Evolutionary conservation across 2,329 filamentous ascomycete species (phyloP).

Genomic region (Sclerotinia borealis): DNA sequence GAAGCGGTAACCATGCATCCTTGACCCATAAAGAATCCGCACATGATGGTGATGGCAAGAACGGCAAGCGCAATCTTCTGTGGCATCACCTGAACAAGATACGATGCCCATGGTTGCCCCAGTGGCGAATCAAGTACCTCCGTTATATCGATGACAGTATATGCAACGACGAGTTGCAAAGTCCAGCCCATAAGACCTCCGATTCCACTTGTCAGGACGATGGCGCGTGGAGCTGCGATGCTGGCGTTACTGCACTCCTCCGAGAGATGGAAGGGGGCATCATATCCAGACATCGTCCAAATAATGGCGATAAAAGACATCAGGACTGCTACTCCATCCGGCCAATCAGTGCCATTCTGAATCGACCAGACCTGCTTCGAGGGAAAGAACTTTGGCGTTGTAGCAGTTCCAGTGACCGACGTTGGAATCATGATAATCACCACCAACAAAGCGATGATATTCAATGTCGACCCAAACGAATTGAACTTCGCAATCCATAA

Average conservation of each 20-base stretch:
- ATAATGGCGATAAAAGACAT: conserved; percentile 69
- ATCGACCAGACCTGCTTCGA: conserved; percentile 60
- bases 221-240: conserved; percentile 63
- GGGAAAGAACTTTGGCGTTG: conserved; percentile 50
- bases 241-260: conserved; percentile 72
- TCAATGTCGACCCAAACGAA: conserved; percentile 63
- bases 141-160: conserved; percentile 58
- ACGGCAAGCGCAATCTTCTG: conserved; percentile 52
- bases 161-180: conserved; percentile 65
- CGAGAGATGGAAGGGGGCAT: conserved; percentile 64
- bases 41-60: conserved; percentile 56
- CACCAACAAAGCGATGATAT: conserved; percentile 59
- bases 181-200: conserved; percentile 67
- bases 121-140: conserved; percentile 52
- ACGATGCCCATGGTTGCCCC: conserved; percentile 62
- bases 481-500: conserved; percentile 66
- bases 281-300: conserved; percentile 64
- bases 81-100: conserved; percentile 58
- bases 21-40: conserved; percentile 64
- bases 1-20: conserved; percentile 59
- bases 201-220: conserved; percentile 60
- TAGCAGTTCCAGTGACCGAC: conserved; percentile 39
- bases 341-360: conserved; percentile 60
- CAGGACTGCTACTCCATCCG: conserved; percentile 59
- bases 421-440: conserved; percentile 65